Base-by-base conservation (phyloP, 768 basidiomycete species). In the Polyporus arcularius region DNA sequence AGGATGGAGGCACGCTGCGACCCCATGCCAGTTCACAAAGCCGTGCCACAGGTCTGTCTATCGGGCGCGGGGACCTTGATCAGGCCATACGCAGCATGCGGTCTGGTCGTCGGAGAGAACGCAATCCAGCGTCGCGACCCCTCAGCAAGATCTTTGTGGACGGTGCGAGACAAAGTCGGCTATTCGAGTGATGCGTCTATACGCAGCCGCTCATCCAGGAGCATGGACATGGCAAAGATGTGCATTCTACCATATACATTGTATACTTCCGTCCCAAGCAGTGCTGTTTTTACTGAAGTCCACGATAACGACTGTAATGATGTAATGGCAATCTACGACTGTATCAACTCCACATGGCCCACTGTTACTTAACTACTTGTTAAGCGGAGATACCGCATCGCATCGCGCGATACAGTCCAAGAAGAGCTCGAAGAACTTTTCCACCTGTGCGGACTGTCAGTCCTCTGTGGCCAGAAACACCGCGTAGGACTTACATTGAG, bases 91-190 rank as follows among this genome's bases (percentile, higher is more conserved):
- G 90, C 16, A 93, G 87, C 62, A 83, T 94, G 78, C 83, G 84
- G 46, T 83, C 82, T 50, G 93, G 86, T 39, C 84, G 80, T 70
- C 78, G 83, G 48, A 77, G 85, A 61, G 75, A 73, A 30, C 79
- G 84, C 48, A 77, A 78, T 15, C 68, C 76, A 31, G 77, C 48
- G 8, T 60, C 64, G 12, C 61, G 86, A 49, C 88, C 86, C 3
- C 71, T 90, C 55, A 91, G 89, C 76, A 90, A 88, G 80, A 91
- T 94, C 31, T 92, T 93, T 68, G 67, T 90, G 53, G 91, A 93
- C 65, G 90, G 90, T 31, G 68, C 68, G 16, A 72, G 74, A 31
- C 47, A 68, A 28, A 73, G 71, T 51, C 69, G 73, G 40, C 57
- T 71, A 9, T 70, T 65, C 57, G 73, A 74, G 14, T 73, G 56